Evolutionary conservation across 805 yeast genomes (phyloP).

Genomic region (Wickerhamomyces xylosicus): DNA sequence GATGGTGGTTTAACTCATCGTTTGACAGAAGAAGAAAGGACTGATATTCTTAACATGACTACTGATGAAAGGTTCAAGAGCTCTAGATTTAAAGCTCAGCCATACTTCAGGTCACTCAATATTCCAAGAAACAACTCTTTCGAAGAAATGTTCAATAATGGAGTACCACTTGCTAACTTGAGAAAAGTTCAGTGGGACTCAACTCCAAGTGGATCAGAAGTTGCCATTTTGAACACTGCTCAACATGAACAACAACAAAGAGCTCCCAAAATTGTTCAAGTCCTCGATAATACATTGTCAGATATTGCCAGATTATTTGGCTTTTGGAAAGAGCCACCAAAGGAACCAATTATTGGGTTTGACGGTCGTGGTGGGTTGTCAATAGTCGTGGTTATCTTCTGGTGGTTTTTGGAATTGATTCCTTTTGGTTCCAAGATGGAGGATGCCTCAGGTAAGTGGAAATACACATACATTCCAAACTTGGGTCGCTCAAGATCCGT

Average conservation of each 20-base stretch:
- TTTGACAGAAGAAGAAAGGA: slow-evolving; percentile 5
- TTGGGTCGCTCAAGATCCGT: slow-evolving; percentile 41
- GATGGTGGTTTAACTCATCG: slow-evolving; percentile 9
- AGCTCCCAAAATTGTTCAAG: no score
- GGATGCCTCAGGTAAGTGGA: slow-evolving; percentile 39
- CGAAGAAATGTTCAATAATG: slow-evolving; percentile 9
- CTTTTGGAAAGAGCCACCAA: slow-evolving; percentile 15
- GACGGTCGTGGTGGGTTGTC: slow-evolving; percentile 30
- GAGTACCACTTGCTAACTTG: slow-evolving; percentile 10
- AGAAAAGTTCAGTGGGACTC: slow-evolving; percentile 2
- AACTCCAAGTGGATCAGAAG: no score
- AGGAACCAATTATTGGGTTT: slow-evolving; percentile 16
- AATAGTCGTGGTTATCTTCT: slow-evolving; percentile 22
- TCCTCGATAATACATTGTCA: slow-evolving; percentile 1
- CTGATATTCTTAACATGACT: slow-evolving; percentile 6
- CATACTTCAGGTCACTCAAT: slow-evolving; percentile 14
- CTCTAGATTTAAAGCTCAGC: slow-evolving; percentile 3
- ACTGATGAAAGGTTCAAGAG: background rate
- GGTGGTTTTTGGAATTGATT: slow-evolving; percentile 59
- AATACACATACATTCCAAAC: slow-evolving; percentile 40
- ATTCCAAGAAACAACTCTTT: slow-evolving; percentile 3
- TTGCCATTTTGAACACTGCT: slow-evolving; percentile 2
- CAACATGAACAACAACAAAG: slow-evolving; percentile 1
- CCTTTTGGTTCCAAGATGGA: slow-evolving; percentile 47
- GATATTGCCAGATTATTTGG: slow-evolving; percentile 4